Evolutionary conservation across 1,284 basidiomycete genomes (phyloP).

Genomic region (Irpex sp.): DNA sequence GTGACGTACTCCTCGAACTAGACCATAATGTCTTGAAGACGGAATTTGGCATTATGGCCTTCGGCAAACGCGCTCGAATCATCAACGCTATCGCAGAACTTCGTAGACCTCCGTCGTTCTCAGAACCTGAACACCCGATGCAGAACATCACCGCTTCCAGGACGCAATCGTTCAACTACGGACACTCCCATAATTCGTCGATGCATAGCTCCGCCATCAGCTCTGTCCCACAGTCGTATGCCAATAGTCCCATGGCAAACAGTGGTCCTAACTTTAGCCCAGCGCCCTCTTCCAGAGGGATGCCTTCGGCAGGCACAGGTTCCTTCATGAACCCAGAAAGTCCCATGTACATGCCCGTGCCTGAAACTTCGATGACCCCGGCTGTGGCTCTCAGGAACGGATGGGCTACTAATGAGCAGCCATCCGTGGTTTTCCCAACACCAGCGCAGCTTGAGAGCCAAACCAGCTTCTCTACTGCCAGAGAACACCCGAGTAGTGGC

Average conservation of each 20-base stretch:
- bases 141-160: constrained; percentile 30
- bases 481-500: neutral
- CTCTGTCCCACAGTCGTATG: constrained; percentile 34
- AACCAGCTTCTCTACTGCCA: constrained; percentile 2
- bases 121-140: constrained; percentile 20
- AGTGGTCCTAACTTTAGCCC: constrained; percentile 11
- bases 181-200: constrained; percentile 40
- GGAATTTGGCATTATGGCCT: constrained; percentile 94
- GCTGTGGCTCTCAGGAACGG: constrained; percentile 12
- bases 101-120: constrained; percentile 60
- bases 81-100: constrained; percentile 94
- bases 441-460: constrained; percentile 2
- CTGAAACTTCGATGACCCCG: constrained; percentile 27
- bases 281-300: constrained; percentile 3
- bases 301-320: constrained; percentile 17
- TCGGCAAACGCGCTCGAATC: constrained; percentile 93
- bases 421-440: constrained; percentile 19
- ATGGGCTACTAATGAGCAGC: constrained; percentile 28
- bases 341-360: constrained; percentile 23
- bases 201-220: constrained; percentile 38
- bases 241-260: constrained; percentile 28
- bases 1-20: constrained; percentile 93
- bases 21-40: constrained; percentile 88
- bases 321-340: constrained; percentile 37
- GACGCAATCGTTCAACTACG: constrained; percentile 31